Base-by-base conservation (phyloP, 768 basidiomycete species). In the Scleroderma bovista region DNA sequence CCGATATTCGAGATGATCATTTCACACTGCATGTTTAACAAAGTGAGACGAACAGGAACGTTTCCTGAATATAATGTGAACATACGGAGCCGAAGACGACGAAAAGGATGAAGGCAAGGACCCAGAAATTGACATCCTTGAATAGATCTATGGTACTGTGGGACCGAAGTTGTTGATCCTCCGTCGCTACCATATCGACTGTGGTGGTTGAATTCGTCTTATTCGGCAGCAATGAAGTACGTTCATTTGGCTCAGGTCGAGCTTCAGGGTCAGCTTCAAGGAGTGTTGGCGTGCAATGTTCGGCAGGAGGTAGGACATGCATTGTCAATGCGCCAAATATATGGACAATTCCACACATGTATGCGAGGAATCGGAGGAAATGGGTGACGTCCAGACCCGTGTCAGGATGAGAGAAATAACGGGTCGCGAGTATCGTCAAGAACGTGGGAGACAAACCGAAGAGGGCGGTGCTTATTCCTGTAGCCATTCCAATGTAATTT, bases 1-100 rank as follows among this genome's bases (percentile, higher is more conserved):
- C 87, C 88, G 42, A 92, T 82, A 58, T 89, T 92, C 17, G 87
- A 84, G 17, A 91, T 81, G 19, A 92, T 74, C 87, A 88, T 90
- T 64, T 90, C 88, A 41, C 77, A 79, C 85, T 88, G 3, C 26
- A 47, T 48, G n/a, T n/a, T n/a, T n/a, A 44, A 46, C 40, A 17
- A 44, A 24, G 22, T 40, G 7, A 33, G 10, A 22, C 7, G 9
- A 8, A 22, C 22, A 47, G 36, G 40, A 15, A 39, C 6, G 17
- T n/a, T 19, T n/a, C n/a, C 24, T 17, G 23, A 22, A 33, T 32
- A 17, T 32, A 32, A 32, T 6, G 4, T 22, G 33, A 45, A 75
- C 86, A 69, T 59, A 89, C 88, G 17, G 81, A 75, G 22, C 88
- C 88, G n/a, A 86, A 70, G n/a, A 75, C 68, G 20, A 81, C 62